Base-by-base conservation (phyloP, 1,139 yeast genomes). In the Trichomonascaceae sp. region DNA sequence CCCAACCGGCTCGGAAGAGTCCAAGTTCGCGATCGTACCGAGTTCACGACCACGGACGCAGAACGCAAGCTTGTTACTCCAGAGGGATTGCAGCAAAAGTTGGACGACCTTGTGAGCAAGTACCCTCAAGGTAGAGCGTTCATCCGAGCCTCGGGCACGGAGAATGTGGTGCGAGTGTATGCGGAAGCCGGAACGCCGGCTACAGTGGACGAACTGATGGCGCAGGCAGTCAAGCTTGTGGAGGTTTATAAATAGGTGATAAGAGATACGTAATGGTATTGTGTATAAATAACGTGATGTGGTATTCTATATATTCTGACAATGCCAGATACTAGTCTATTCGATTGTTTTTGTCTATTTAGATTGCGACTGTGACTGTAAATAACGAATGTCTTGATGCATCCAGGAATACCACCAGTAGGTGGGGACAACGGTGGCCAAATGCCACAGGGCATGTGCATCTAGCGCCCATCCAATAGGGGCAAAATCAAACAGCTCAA, bases 111-210 rank as follows among this genome's bases (percentile, higher is more conserved):
- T 34, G 89, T 87, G 11, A 52, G 61, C 15, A 60, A 71, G 48
- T 77, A 65, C 47, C 53, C 64, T 1, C 56, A 62, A 20, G 97
- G 92, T 2, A 69, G 98, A 51, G 76, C 93, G 2, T 89, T 89
- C 58, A 97, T 89, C 3, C 73, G 99, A 46, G 97, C 99, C 6
- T 80, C 94, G 42, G 99, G 98, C 13, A 89, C 99, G 2, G 99
- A 89, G 56, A 93, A 92, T 57, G 97, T 95, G 0, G 97, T 89
- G 2, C 71, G 98, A 49, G 82, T 89, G 6, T 89, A 89, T 47
- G 93, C 96, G 1, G 99, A 89, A 56, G 95, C 96, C 0, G 65
- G 62, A 11, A 69, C 72, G 1, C 50, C 51, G 28, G 58, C 60
- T 17, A 67, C 65, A 30, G 75, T 81, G 18, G 74, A 69, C 32